Conservation (phyloP, 148 eudicot species). For the Vaccinium darrowii region DNA sequence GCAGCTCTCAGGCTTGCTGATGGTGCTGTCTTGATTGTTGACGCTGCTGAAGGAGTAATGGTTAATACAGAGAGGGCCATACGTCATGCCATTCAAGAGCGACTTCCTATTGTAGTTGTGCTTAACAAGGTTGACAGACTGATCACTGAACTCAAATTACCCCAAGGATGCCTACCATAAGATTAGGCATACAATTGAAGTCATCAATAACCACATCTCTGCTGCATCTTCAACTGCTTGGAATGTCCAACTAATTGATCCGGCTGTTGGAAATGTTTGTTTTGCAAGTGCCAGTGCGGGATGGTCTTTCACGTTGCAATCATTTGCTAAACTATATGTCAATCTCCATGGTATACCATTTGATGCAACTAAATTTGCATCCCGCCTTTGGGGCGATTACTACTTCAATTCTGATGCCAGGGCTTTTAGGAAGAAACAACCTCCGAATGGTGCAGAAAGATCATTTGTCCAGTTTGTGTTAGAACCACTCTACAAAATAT, state of each 20-base stretch:
- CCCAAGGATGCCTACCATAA: slow-evolving; percentile 98
- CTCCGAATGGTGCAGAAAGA: slow-evolving; percentile 80
- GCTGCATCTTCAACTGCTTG: slow-evolving; percentile 91
- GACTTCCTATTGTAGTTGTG: slow-evolving; percentile 89
- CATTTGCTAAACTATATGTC: slow-evolving; percentile 93
- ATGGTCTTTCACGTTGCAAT: slow-evolving; percentile 95
- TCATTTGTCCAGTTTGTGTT: slow-evolving; percentile 93
- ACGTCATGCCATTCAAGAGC: slow-evolving; percentile 94
- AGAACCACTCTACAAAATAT: slow-evolving; percentile 91
- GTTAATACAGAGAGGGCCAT: slow-evolving; percentile 98
- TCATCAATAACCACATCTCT: slow-evolving; percentile 75
- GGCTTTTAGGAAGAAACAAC: slow-evolving; percentile 65
- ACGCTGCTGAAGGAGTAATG: slow-evolving; percentile 99
- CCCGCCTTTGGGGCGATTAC: slow-evolving; percentile 95
- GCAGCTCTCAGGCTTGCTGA: slow-evolving; percentile 98
- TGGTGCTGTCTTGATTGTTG: slow-evolving; percentile 94
- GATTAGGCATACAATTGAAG: slow-evolving; percentile 83
- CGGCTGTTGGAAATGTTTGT: slow-evolving; percentile 88
- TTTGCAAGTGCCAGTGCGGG: slow-evolving; percentile 97
- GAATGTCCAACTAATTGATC: slow-evolving; percentile 77
- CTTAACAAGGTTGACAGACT: slow-evolving; percentile 97
- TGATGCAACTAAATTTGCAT: slow-evolving; percentile 87
- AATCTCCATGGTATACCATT: slow-evolving; percentile 90
- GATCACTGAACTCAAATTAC: slow-evolving; percentile 90
- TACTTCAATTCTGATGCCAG: slow-evolving; percentile 76